Conservation (phyloP, 345 rosid species). For the Rhizophora mangle region DNA sequence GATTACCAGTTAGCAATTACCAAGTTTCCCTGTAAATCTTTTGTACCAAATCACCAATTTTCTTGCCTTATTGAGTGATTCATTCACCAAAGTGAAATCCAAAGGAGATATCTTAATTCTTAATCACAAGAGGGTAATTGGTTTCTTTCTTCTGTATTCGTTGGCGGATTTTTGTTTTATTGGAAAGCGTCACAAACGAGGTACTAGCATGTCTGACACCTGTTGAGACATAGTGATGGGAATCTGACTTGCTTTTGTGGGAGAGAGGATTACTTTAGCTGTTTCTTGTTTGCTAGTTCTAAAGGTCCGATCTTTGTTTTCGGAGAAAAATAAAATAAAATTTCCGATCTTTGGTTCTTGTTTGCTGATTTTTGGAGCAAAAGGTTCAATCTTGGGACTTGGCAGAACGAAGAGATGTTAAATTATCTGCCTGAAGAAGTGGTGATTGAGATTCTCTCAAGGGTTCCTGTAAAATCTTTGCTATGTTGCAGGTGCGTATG, state of each 20-base stretch:
- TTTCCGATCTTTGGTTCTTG: not conserved
- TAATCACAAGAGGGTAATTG: too few species aligned
- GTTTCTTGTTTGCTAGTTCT: not conserved
- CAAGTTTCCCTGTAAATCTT: too few species aligned
- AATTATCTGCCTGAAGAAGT: not conserved
- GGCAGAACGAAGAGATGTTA: not conserved
- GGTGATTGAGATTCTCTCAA: not conserved
- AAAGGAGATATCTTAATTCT: too few species aligned
- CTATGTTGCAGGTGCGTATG: not conserved
- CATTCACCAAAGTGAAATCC: too few species aligned
- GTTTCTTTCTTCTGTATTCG: not conserved
- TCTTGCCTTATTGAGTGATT: too few species aligned
- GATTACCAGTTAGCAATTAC: too few species aligned
- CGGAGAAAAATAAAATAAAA: not conserved
- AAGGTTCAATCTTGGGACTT: not conserved
- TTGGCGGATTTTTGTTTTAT: not conserved
- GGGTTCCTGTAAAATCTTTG: slow-evolving; percentile 1
- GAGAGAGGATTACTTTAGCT: not conserved
- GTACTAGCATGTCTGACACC: not conserved
- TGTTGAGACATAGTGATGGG: not conserved
- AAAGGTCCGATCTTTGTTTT: not conserved
- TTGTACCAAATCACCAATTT: too few species aligned
- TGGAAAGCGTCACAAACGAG: not conserved
- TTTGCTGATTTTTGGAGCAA: not conserved
- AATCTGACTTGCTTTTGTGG: not conserved